A percentile compares a stretch with the other conserved stretches of the same genome.
Conservation (phyloP, 2,329 filamentous ascomycete genomes). For the Stagonosporopsis chrysanthemi region DNA sequence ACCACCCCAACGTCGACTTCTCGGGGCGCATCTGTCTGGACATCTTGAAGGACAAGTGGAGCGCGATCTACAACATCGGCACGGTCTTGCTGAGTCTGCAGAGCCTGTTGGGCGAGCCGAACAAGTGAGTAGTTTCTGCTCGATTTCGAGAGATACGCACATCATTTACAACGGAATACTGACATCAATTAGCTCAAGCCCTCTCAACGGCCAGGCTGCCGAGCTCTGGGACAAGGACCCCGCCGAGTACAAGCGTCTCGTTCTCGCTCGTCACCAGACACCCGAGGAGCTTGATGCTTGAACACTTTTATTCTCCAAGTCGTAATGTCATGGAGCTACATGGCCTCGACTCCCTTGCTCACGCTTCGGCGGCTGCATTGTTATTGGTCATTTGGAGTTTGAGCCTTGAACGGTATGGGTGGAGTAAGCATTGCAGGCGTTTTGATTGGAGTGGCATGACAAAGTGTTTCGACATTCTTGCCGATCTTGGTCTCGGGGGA, state of each 20-base stretch:
- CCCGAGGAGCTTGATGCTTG: slow-evolving; percentile 53
- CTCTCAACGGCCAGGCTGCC: slow-evolving; percentile 93
- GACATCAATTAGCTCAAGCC: slow-evolving; percentile 72
- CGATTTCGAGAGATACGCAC: background rate
- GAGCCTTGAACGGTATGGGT: background rate
- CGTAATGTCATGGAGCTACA: background rate
- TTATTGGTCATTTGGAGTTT: slow-evolving; percentile 3
- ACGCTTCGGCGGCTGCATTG: slow-evolving; percentile 2
- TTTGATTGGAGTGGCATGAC: slow-evolving; percentile 3
- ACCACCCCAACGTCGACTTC: slow-evolving; percentile 99
- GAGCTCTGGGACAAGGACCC: slow-evolving; percentile 93
- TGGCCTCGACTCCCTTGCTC: background rate
- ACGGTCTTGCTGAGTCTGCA: slow-evolving; percentile 92
- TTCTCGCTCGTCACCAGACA: slow-evolving; percentile 67
- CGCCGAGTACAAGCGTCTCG: slow-evolving; percentile 81
- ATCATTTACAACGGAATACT: slow-evolving; percentile 8
- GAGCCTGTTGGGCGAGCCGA: slow-evolving; percentile 93
- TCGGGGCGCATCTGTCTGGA: slow-evolving; percentile 96
- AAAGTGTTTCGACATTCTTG: background rate
- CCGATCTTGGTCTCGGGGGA: background rate
- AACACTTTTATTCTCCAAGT: background rate
- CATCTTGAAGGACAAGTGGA: slow-evolving; percentile 99
- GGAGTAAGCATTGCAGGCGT: slow-evolving; percentile 21
- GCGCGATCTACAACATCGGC: slow-evolving; percentile 94
- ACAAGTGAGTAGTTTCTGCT: slow-evolving; percentile 75